Percentiles rank a stretch among this genome's conserved stretches.
Evolutionary conservation across 176 grass and related monocot species (phyloP).

Genomic region (Stipa capillata): DNA sequence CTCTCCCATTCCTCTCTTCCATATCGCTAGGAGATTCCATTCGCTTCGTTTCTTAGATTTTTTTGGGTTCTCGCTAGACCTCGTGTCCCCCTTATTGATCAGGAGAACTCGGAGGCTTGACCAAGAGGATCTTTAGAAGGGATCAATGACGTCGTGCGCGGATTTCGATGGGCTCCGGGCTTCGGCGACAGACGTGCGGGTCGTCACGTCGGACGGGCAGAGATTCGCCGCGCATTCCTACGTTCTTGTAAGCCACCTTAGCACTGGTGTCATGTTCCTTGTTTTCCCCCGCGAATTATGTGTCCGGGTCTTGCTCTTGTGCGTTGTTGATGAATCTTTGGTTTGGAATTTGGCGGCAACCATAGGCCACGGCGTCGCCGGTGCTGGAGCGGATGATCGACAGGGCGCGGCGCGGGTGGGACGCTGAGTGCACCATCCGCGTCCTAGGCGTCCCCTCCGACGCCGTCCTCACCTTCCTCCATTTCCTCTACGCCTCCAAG

Average conservation of each 20-base stretch:
- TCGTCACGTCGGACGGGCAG: slow-evolving; percentile 77
- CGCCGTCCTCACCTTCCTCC: slow-evolving; percentile 63
- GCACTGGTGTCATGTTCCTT: not conserved
- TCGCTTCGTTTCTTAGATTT: not conserved
- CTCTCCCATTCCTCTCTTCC: not conserved
- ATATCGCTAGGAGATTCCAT: not conserved
- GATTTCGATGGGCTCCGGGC: slow-evolving; percentile 22
- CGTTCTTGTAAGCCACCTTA: slow-evolving; percentile 45
- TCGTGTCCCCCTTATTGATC: not conserved
- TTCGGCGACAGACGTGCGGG: slow-evolving; percentile 43
- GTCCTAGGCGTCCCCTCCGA: slow-evolving; percentile 53
- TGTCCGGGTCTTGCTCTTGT: not conserved
- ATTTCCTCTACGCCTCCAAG: slow-evolving; percentile 44
- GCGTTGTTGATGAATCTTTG: not conserved
- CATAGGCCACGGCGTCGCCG: slow-evolving; percentile 55
- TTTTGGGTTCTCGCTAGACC: not conserved
- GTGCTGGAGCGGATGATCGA: slow-evolving; percentile 78
- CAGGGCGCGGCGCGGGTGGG: slow-evolving; percentile 21
- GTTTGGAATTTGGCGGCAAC: not conserved
- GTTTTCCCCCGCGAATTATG: not conserved
- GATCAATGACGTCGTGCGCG: slow-evolving; percentile 1
- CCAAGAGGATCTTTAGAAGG: not conserved
- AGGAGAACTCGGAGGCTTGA: not conserved
- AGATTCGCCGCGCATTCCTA: slow-evolving; percentile 62
- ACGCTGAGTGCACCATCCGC: slow-evolving; percentile 31